phyloP scores from a whole-genome alignment of 805 yeast species.

The Ascoidea asiatica region DNA sequence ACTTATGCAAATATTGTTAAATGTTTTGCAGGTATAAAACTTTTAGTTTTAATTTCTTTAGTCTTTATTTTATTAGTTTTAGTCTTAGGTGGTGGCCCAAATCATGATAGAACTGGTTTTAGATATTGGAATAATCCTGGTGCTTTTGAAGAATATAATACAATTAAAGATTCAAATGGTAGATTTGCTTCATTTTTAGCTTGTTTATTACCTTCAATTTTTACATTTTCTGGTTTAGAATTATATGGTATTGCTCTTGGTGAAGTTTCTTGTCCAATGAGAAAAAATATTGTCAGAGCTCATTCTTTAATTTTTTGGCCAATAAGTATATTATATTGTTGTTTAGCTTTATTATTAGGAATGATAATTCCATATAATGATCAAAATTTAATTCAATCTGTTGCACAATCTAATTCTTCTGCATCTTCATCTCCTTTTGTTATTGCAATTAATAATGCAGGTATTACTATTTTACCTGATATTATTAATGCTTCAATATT shows the following conservation, averaged over 20 bases:
- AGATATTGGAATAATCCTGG: constrained; percentile 47
- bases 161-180: constrained; percentile 40
- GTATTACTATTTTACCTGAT: constrained; percentile 53
- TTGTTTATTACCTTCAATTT: constrained; percentile 40
- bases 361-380: constrained; percentile 48
- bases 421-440: constrained; percentile 63
- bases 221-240: constrained; percentile 58
- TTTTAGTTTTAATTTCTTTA: constrained; percentile 36
- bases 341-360: constrained; percentile 41
- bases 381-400: constrained; percentile 32
- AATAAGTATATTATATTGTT: constrained; percentile 47
- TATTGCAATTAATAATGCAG: constrained; percentile 49
- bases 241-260: constrained; percentile 54
- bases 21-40: constrained; percentile 32
- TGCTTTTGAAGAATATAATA: too few relatives aligned
- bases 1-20: constrained; percentile 21
- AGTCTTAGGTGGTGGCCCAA: constrained; percentile 36
- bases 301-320: constrained; percentile 53
- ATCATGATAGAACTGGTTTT: constrained; percentile 26
- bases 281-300: constrained; percentile 39
- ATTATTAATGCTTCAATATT: constrained; percentile 65
- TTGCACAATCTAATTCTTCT: constrained; percentile 36
- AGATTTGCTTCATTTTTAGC: constrained; percentile 36
- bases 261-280: constrained; percentile 40
- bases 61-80: constrained; percentile 37